Conservation (phyloP, 345 rosid species). For the Murraya koenigii region DNA sequence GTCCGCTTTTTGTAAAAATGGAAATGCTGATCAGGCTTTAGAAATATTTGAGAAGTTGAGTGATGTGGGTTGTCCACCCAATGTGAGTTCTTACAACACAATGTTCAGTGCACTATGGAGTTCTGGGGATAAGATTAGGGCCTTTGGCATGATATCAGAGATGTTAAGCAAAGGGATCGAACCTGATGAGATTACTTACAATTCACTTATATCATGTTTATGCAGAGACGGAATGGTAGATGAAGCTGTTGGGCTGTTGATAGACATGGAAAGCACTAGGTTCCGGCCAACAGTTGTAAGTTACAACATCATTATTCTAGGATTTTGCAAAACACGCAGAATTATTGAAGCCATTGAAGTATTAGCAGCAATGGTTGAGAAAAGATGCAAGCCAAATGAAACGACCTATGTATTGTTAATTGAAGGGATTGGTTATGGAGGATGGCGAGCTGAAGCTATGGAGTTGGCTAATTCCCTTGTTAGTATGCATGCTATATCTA, state of each 20-base stretch:
- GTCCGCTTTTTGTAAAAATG: slow-evolving; percentile 66
- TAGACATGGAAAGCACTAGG: slow-evolving; percentile 65
- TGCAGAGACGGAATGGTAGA: slow-evolving; percentile 87
- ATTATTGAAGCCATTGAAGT: slow-evolving; percentile 65
- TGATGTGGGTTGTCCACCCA: slow-evolving; percentile 77
- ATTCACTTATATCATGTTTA: slow-evolving; percentile 74
- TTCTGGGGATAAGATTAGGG: slow-evolving; percentile 55
- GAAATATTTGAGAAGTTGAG: slow-evolving; percentile 62
- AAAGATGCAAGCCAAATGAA: slow-evolving; percentile 74
- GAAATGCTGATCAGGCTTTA: slow-evolving; percentile 67
- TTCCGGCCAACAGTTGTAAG: slow-evolving; percentile 60
- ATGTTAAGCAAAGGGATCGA: slow-evolving; percentile 60
- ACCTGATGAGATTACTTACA: slow-evolving; percentile 77
- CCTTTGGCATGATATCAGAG: slow-evolving; percentile 57
- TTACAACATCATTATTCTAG: slow-evolving; percentile 73
- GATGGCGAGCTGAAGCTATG: slow-evolving; percentile 72
- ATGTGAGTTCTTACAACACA: slow-evolving; percentile 74
- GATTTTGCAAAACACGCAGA: slow-evolving; percentile 67
- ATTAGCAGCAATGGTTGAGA: slow-evolving; percentile 55
- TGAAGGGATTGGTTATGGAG: slow-evolving; percentile 78
- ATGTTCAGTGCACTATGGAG: slow-evolving; percentile 83
- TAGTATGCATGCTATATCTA: slow-evolving; percentile 50
- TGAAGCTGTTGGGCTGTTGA: slow-evolving; percentile 62
- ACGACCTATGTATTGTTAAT: slow-evolving; percentile 63
- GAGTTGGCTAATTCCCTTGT: slow-evolving; percentile 56